Base-by-base conservation (phyloP, 306 rosid species). In the Cercis canadensis region DNA sequence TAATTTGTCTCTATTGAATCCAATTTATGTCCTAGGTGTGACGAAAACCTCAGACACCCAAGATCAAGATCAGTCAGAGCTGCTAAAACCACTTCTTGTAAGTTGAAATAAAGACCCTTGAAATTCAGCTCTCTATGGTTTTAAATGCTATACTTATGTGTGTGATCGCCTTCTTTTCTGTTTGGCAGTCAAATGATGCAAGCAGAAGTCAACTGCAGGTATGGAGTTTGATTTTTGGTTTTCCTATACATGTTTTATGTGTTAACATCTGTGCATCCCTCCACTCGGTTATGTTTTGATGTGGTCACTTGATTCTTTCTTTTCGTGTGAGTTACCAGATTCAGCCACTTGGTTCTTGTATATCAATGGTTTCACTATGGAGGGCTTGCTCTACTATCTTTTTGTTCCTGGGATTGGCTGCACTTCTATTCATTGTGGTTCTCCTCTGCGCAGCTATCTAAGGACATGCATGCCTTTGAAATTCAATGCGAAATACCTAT, bases 51-150 rank as follows among this genome's bases (percentile, higher is more conserved):
- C 69, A 1, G 52, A 15, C 75, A 56, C 76, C 18, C 34, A 55
- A 46, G 79, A 74, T 39, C 40, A 46, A 55, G 79, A 74, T 39
- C 40, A 46, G 12, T 6, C 31, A 49, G 76, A 68, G 29, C 41
- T 55, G 62, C 56, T 56, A 21, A 74, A 74, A 46, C 76, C 73
- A 61, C 83, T 62, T 62, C 11, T 54, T 40, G 83, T 79, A 47
- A 36, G 76, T 17, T 61, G 14, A n/a, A 46, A 8, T 11, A 34
- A 65, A 1, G 32, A 36, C 31, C 37, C n/a, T 41, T 60, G 57
- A 16, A 11, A 13, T 15, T 39, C 8, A 58, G 47, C 6, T 46
- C 6, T n/a, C 16, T 43, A 43, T 43, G 60, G 32, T 21, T n/a
- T 43, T 47, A 50, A 24, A 36, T 39, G 46, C 54, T 17, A 14